Evolutionary conservation across 2,329 filamentous ascomycete genomes (phyloP), one percentile per base, ranked within the genome.

Genomic region (Fusarium metavorans): DNA sequence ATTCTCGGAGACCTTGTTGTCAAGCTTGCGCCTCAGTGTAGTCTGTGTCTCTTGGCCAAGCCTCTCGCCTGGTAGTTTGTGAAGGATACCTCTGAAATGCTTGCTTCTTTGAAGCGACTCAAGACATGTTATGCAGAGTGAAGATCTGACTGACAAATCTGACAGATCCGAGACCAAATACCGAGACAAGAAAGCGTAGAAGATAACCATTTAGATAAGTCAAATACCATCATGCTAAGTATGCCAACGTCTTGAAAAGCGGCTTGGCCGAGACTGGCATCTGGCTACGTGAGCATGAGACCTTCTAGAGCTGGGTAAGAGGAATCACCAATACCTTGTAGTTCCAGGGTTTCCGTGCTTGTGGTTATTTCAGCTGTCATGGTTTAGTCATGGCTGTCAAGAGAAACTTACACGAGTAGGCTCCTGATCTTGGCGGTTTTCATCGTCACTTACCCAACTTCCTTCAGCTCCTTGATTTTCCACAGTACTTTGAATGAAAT

Each of bases 1-100:
- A 27, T 41, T 5, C 32, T 54, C 7, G 14, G 54, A 16, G 45
- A 32, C 4, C 41, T 63, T 11, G 10, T 63, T 50, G 43, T 32
- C 14, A 54, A 63, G 34, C 43, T 63, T 50, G 60, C 32, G 20
- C 59, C 30, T 20, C 43, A 39, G 39, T 20, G 27, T n/a, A 39
- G 30, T 2, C 18, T 63, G 25, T 14, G 59, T 34, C 41, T 20
- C 1, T 8, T 52, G 4, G n/a, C 32, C 4, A 32, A 52, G 10
- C 59, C 41, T 50, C 37, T 63, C 16, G 20, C 43, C 25, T 63
- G 59, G 62, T 35, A 25, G 6, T 64, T 64, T 45, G 62, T 27
- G 20, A 64, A 45, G 6, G 50, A 58, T 8, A 23, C 45, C 34
- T 23, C 48, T 20, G 50, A 56, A 20, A 35, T 64, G 2, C 57